Evolutionary conservation across 1,139 yeast genomes (phyloP).

Genomic region (Debaryomyces psychrophilus): DNA sequence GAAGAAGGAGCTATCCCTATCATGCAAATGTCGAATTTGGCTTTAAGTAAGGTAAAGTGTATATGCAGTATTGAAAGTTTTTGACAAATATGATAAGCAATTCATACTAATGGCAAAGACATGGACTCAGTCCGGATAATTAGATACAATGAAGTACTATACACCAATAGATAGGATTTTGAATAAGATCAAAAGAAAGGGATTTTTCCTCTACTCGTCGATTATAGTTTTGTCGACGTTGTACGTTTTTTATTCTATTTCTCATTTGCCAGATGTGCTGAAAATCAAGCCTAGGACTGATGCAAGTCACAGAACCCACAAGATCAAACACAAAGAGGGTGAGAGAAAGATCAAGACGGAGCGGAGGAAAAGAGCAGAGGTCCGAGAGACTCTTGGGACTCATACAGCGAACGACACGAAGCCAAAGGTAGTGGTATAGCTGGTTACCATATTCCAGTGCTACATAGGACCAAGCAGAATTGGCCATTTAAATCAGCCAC

Average conservation of each 20-base stretch:
- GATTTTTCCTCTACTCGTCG: conserved; percentile 41
- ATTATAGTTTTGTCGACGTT: conserved; percentile 36
- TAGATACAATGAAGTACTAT: conserved; percentile 6
- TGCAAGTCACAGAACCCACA: not conserved
- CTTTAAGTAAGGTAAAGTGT: not conserved
- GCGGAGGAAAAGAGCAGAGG: not conserved
- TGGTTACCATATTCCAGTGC: not conserved
- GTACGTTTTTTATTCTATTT: conserved; percentile 38
- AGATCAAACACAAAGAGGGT: not conserved
- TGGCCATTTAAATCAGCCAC: too few species aligned
- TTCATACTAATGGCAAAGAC: not conserved
- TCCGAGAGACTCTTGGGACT: not conserved
- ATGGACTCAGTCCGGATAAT: not conserved
- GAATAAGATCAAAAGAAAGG: conserved; percentile 30
- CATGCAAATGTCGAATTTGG: not conserved
- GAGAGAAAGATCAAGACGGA: conserved; percentile 1
- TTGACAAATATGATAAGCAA: conserved; percentile 3
- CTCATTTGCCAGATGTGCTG: conserved; percentile 29
- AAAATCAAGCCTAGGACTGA: not conserved
- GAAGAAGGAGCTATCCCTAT: conserved; percentile 4
- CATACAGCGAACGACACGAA: not conserved
- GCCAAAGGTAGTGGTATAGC: not conserved
- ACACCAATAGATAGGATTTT: conserved; percentile 2
- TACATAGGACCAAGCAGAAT: not conserved
- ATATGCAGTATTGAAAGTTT: conserved; percentile 2